Evolutionary conservation across 208 protist genomes (phyloP), one percentile per base, ranked within the genome.

Genomic region (Lotmaria passim): DNA sequence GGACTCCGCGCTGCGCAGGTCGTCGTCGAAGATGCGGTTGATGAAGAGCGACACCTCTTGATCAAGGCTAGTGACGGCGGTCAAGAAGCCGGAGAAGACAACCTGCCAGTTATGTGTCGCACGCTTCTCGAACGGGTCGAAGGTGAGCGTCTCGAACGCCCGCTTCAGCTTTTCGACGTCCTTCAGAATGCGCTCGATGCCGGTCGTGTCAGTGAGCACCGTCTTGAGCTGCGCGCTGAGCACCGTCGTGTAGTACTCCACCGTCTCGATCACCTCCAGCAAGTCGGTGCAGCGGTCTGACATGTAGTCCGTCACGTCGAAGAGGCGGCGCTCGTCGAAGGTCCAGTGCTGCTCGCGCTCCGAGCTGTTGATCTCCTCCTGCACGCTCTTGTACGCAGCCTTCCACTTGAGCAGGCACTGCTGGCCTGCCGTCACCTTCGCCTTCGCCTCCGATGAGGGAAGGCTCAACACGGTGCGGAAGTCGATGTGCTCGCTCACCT

Each of bases 251-350:
- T 99, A 99, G 81, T 98, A 96, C 57, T 98, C 87, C 17, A 99
- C 80, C 23, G 96, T 97, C 47, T 97, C 81, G 50, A 97, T 89
- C 8, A 99, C 89, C 61, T 98, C 83, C 30, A 95, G 73, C 48
- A 99, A 83, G 59, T 99, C 97, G 1, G 85, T 91, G 86, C 98
- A 99, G 47, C 93, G 83, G 50, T 95, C 90, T 1, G 87, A 93
- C 96, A 99, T 99, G 93, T 99, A 99, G 79, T 98, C 91, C 10
- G 98, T 99, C 15, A 91, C 86, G 44, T 98, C 97, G 75, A 99
- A 99, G 21, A 99, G 83, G 17, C 89, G 85, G 48, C 94, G 94
- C 68, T 93, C 89, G 73, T 99, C 98, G 82, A 99, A 99, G 64
- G 99, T 98, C 98, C 99, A 99, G 41, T 98, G 95, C 69, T 96